Evolutionary conservation across 148 eudicot genomes (phyloP), one percentile per base, ranked within the genome.

Genomic region (Camellia japonica): DNA sequence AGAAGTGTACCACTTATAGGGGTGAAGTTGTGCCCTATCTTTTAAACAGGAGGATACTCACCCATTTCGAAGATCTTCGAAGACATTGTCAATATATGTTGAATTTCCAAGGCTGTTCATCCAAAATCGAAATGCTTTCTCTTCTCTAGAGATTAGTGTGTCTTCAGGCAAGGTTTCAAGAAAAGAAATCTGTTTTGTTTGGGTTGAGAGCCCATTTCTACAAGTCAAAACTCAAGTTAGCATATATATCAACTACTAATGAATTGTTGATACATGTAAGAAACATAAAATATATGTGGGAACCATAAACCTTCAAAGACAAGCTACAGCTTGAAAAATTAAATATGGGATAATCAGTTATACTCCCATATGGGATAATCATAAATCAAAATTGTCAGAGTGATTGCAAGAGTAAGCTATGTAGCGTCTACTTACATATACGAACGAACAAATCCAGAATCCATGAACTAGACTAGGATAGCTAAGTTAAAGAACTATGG

Each of bases 61-160:
- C 99, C 99, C 99, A 68, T 97, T 91, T 87, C 99, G 92, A 75
- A 97, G 88, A 82, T 97, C 99, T 89, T 94, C 99, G 86, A 97
- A 97, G 62, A 97, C 94, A 78, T 92, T 97, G 86, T 97, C 90
- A 38, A 97, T 89, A 77, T 89, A 91, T 59, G 87, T 82, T 71
- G 98, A 91, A 88, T 91, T 89, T 47, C 94, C 99, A 68, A 97
- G 89, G 87, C 96, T 97, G 77, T 94, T 94, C 77, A 97, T 83
- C 99, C 99, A 97, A 85, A 97, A 92, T 52, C 99, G 94, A 71
- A 94, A 97, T 46, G 91, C 88, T 74, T 88, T 90, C 88, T 97
- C 99, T 84, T 97, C 99, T 83, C 99, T 88, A 54, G 98, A 92
- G 56, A 91, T 83, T 79, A 87, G 90, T 86, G 96, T 82, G 71